A percentile compares a stretch with the other conserved stretches of the same genome.
Evolutionary conservation across 345 rosid genomes (phyloP).

Genomic region (Salix suchowensis): DNA sequence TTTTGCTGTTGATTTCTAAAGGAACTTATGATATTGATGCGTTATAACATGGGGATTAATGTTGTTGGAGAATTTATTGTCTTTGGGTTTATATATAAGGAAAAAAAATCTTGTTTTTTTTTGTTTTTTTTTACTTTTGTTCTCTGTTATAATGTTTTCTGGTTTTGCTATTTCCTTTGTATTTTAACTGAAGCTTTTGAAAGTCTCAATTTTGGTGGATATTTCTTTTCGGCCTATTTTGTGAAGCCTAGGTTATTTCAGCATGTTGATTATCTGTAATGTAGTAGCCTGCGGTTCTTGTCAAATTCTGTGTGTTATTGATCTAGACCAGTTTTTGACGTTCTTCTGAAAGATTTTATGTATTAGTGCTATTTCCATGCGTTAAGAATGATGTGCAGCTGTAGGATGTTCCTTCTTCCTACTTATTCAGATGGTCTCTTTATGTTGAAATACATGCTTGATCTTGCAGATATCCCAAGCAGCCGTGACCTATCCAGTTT

Average conservation of each 20-base stretch:
- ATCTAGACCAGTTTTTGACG: no score
- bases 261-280: not conserved
- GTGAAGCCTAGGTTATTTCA: not conserved
- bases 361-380: not conserved
- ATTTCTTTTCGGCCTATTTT: not conserved
- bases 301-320: not conserved
- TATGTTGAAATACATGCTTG: conserved; percentile 11
- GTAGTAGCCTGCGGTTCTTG: not conserved
- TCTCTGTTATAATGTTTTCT: not conserved
- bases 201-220: not conserved
- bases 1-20: not conserved
- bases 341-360: not conserved
- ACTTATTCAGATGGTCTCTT: not conserved
- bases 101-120: not conserved
- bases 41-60: not conserved
- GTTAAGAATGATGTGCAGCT: not conserved
- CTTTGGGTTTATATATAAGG: not conserved
- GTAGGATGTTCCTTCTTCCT: not conserved
- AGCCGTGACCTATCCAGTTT: conserved; percentile 42
- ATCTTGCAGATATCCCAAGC: conserved; percentile 36
- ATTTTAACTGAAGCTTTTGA: not conserved
- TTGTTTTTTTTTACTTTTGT: not conserved
- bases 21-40: not conserved
- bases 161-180: not conserved
- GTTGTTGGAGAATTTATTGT: not conserved